Evolutionary conservation across 1,284 basidiomycete genomes (phyloP), one percentile per base, ranked within the genome.

Genomic region (Anthracocystis walkeri): DNA sequence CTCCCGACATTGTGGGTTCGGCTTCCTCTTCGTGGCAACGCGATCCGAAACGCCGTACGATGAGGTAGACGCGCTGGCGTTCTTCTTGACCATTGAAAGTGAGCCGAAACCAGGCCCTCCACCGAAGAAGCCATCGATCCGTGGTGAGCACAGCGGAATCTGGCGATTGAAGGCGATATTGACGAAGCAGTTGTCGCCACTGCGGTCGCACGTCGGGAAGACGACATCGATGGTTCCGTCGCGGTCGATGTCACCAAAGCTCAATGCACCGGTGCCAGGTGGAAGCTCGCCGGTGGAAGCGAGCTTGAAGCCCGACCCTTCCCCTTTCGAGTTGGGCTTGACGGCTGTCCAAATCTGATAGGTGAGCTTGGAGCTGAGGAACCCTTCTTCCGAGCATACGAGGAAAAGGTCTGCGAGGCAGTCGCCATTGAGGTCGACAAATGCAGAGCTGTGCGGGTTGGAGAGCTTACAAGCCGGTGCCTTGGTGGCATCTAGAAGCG

Each of bases 201-300:
- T 57, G 10, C 60, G 48, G 0, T 88, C 84, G 85, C 96, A 99
- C 0, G 92, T 92, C 0, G 93, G 89, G 80, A 98, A 95, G 52
- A 99, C 89, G 88, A 99, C 90, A 85, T 99, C 96, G 49, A 98
- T 92, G 0, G 95, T 96, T 1, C 96, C 96, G 81, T 99, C 97
- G 14, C 97, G 82, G 92, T 95, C 92, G 78, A 99, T 90, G 78
- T 99, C 97, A 21, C 93, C 94, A 80, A 98, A 98, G 0, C 92
- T 90, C 21, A 98, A 89, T 0, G 91, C 88, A 72, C 93, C 93
- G 2, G 90, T 89, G 0, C 93, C 94, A 11, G 87, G 79, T 0
- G 97, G 96, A 25, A 99, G 88, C 16, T 87, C 80, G 4, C 91
- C 92, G 52, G 89, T 87, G 61, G 90, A 89, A 0, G 91, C 89